Conservation (phyloP, 1,139 yeast species). For the Diutina scorzettiae region DNA sequence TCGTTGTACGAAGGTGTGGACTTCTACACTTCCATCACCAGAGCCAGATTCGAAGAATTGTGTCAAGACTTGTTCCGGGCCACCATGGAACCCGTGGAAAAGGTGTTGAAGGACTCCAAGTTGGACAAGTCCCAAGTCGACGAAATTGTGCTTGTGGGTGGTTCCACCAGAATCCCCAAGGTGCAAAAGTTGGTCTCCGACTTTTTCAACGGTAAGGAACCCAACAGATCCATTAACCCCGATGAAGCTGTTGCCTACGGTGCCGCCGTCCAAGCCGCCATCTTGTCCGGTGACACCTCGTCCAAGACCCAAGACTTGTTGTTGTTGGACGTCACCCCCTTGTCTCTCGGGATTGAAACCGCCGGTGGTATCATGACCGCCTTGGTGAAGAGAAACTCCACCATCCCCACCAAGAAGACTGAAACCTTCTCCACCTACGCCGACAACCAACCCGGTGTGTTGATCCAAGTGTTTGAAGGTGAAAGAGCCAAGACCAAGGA, state of each 20-base stretch:
- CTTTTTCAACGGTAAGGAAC: slow-evolving; percentile 86
- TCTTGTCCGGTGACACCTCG: slow-evolving; percentile 55
- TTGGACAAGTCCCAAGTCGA: slow-evolving; percentile 69
- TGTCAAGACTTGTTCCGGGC: slow-evolving; percentile 78
- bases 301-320: slow-evolving; percentile 10
- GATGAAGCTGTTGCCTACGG: slow-evolving; percentile 56
- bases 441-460: slow-evolving; percentile 7
- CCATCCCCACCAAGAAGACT: slow-evolving; percentile 93
- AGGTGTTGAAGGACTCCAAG: slow-evolving; percentile 82
- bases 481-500: slow-evolving; percentile 7
- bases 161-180: slow-evolving; percentile 97
- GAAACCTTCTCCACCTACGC: slow-evolving; percentile 93
- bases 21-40: slow-evolving; percentile 69
- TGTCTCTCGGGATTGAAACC: slow-evolving; percentile 92
- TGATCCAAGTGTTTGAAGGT: slow-evolving; percentile 7
- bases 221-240: slow-evolving; percentile 92
- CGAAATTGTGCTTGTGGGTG: slow-evolving; percentile 85
- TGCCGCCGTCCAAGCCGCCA: slow-evolving; percentile 80
- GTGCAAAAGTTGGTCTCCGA: slow-evolving; percentile 83
- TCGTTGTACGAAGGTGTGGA: slow-evolving; percentile 73
- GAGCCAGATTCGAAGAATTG: slow-evolving; percentile 93
- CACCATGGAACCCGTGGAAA: slow-evolving; percentile 88
- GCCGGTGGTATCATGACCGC: slow-evolving; percentile 98
- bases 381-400: slow-evolving; percentile 91
- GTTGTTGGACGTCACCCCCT: slow-evolving; percentile 82